phyloP scores from a whole-genome alignment of 1,139 yeast species.

The Kodamaea ohmeri region DNA sequence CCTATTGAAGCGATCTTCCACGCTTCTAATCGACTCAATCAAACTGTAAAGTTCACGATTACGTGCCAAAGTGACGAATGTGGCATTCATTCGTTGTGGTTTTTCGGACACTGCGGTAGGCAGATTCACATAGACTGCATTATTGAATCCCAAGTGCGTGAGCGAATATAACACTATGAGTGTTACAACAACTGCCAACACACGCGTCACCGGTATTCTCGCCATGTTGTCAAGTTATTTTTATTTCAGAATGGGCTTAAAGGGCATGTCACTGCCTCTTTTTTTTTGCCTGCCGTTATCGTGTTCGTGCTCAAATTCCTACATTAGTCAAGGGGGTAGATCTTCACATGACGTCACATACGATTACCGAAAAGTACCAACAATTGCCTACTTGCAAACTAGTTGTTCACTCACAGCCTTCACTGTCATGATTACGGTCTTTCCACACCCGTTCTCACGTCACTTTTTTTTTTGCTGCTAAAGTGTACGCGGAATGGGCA shows the following conservation, averaged over 20 bases:
- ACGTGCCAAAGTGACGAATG: constrained; percentile 58
- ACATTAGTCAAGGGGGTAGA: no score
- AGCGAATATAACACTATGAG: constrained; percentile 20
- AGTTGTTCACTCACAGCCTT: no score
- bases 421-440: no score
- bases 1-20: constrained; percentile 71
- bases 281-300: no score
- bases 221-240: constrained; percentile 16
- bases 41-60: constrained; percentile 66
- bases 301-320: no score
- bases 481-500: no score
- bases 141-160: constrained; percentile 17
- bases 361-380: no score
- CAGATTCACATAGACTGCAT: constrained; percentile 26
- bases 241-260: neutral
- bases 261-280: no score
- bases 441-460: no score
- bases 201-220: constrained; percentile 19
- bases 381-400: no score
- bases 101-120: neutral
- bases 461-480: no score
- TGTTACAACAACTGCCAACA: constrained; percentile 20
- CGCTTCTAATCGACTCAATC: constrained; percentile 59
- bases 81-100: constrained; percentile 46
- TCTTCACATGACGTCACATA: no score